Base-by-base conservation (phyloP, 2,329 filamentous ascomycete species). In the Catunica adiposa region DNA sequence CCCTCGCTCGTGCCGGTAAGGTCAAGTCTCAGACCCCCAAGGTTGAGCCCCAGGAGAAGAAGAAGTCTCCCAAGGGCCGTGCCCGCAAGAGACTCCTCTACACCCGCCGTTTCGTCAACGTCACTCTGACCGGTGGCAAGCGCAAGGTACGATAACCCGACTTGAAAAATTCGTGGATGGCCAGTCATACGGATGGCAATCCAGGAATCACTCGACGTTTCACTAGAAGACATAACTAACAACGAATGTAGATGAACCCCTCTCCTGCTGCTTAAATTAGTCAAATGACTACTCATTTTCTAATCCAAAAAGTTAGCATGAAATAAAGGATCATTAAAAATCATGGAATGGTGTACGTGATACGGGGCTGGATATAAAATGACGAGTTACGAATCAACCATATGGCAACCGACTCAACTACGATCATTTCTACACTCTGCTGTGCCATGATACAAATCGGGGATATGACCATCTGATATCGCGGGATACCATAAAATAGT, bases 41-140 rank as follows among this genome's bases (percentile, higher is more conserved):
- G 82, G 85, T 90, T 73, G 86, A 92, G 75, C 74, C 79, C 59
- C 84, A 89, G 75, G 89, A 96, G 84, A 95, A 95, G 84, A 78
- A 86, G 76, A 96, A 97, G 86, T 80, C 77, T 66, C 89, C 90
- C 71, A 96, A 96, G 83, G 90, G 90, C 70, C 89, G 90, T 70
- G 90, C 90, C 66, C 88, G 92, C 78, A 97, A 97, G 89, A 83
- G 90, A 69, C 83, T 94, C 72, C 83, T 81, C 73, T 96, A 96
- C 82, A 95, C 88, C 66, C 86, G 90, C 72, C 89, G 90, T 69
- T 97, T 97, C 79, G 89, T 97, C 66, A 96, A 97, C 77, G 89
- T 97, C 70, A 92, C 87, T 69, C 80, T 95, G 75, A 94, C 89
- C 64, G 89, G 89, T 73, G 90, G 90, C 77, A 97, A 97, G 89